Evolutionary conservation across 306 rosid species (phyloP).

Genomic region (Inga leiocalycina): DNA sequence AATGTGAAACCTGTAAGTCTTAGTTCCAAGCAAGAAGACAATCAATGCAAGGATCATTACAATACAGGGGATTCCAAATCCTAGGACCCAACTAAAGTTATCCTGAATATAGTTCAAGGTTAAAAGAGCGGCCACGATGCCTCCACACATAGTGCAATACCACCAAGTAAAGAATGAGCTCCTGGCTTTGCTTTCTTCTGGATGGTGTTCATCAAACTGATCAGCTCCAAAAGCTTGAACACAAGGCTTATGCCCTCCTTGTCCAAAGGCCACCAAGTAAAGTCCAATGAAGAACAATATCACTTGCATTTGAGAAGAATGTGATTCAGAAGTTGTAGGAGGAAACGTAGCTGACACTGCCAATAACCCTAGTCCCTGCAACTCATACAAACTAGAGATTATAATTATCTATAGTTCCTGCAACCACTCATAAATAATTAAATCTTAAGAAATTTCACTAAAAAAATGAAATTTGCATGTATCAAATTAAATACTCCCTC

Average conservation of each 20-base stretch:
- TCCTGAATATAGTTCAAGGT: not conserved
- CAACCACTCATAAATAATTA: no score
- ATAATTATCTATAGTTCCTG: not conserved
- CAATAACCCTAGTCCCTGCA: not conserved
- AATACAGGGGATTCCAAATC: not conserved
- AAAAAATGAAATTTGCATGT: not conserved
- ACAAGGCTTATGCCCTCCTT: not conserved
- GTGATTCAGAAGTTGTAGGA: not conserved
- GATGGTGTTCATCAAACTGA: not conserved
- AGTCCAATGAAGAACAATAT: not conserved
- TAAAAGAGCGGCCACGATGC: not conserved
- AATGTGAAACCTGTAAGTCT: not conserved
- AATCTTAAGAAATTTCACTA: no score
- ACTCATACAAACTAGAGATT: not conserved
- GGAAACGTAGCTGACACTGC: not conserved
- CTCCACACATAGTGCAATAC: not conserved
- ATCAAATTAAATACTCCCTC: not conserved
- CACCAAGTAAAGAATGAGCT: slow-evolving; percentile 4
- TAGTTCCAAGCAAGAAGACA: not conserved
- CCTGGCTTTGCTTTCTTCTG: not conserved
- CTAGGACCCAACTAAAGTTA: not conserved
- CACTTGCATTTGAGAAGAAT: not conserved
- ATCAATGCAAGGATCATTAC: not conserved
- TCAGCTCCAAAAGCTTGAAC: not conserved
- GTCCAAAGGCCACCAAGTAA: not conserved